These are phyloP conservation scores for Fusarium temperatum DNA, from an alignment of 2,329 filamentous ascomycete genomes.

Conservation along the genomic window DNA sequence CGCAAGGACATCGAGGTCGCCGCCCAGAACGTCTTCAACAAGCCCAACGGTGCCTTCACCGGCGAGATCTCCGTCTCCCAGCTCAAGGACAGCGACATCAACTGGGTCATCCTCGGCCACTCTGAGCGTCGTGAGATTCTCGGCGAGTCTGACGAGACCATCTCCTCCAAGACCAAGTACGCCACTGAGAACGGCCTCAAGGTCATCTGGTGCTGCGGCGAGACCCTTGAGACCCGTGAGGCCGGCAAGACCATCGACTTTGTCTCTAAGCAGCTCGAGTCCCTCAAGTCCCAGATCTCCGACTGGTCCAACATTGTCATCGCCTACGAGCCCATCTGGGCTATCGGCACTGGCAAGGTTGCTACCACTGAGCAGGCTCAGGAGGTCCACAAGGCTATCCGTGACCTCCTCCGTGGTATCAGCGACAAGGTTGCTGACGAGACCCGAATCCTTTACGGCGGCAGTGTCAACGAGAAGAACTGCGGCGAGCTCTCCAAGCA, in stretches of 20 bases:
- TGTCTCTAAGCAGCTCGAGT: conserved; percentile 84
- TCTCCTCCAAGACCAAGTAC: conserved; percentile 94
- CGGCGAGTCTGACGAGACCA: conserved; percentile 83
- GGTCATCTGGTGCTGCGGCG: conserved; percentile 97
- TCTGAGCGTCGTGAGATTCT: conserved; percentile 93
- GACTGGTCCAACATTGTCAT: conserved; percentile 97
- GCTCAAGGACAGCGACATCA: conserved; percentile 87
- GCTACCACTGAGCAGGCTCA: conserved; percentile 90
- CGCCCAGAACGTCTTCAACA: conserved; percentile 97
- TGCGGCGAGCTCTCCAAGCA: conserved; percentile 91
- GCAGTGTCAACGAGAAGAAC: conserved; percentile 98
- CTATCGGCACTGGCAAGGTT: conserved; percentile 91
- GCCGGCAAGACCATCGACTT: conserved; percentile 84
- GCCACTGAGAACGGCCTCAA: conserved; percentile 85
- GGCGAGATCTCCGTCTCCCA: conserved; percentile 95
- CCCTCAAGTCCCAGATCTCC: conserved; percentile 77
- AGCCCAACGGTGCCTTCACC: conserved; percentile 95
- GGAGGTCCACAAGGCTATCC: conserved; percentile 92
- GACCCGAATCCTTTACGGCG: conserved; percentile 95
- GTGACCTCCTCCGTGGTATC: conserved; percentile 85
- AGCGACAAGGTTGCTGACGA: conserved; percentile 78
- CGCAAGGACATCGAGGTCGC: conserved; percentile 83
- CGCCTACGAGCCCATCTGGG: conserved; percentile 99
- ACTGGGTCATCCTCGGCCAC: conserved; percentile 93
- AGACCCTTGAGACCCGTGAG: conserved; percentile 94